Evolutionary conservation across 805 yeast species (phyloP), one percentile per base, ranked within the genome.

Genomic region (Kurtzmaniella fragi): DNA sequence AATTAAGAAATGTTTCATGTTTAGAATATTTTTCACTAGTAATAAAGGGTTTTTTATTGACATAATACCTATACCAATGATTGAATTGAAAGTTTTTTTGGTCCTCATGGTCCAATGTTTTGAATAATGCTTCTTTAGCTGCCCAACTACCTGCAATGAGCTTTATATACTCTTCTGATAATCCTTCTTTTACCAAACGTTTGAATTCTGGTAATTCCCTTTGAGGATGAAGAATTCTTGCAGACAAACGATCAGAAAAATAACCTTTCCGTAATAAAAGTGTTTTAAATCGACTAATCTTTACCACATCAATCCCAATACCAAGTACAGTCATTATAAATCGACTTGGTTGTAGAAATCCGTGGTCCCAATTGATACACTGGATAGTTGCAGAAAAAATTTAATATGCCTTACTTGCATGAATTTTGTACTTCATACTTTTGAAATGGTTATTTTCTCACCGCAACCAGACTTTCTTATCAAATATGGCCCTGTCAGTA

Each of bases 401-500:
- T n/a, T n/a, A n/a, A n/a, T n/a, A n/a, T n/a, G n/a, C n/a, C n/a
- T n/a, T n/a, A n/a, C n/a, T n/a, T n/a, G n/a, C n/a, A n/a, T n/a
- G n/a, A n/a, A n/a, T n/a, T n/a, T n/a, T n/a, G n/a, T n/a, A n/a
- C n/a, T n/a, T n/a, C n/a, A n/a, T n/a, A n/a, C n/a, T n/a, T n/a
- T n/a, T n/a, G n/a, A n/a, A n/a, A n/a, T n/a, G n/a, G n/a, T n/a
- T n/a, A n/a, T n/a, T n/a, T n/a, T n/a, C n/a, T n/a, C n/a, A n/a
- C n/a, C n/a, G n/a, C n/a, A n/a, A n/a, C n/a, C n/a, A n/a, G n/a
- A n/a, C n/a, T n/a, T n/a, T n/a, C n/a, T n/a, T n/a, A n/a, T n/a
- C n/a, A n/a, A 36, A 27, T 27, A 89, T 89, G 97, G 95, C 97
- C 2, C 85, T 95, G 9, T 80, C 96, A 4, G 76, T 89, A 31